Evolutionary conservation across 2,329 filamentous ascomycete species (phyloP), one percentile per base, ranked within the genome.

Genomic region (Cercospora berteroae): DNA sequence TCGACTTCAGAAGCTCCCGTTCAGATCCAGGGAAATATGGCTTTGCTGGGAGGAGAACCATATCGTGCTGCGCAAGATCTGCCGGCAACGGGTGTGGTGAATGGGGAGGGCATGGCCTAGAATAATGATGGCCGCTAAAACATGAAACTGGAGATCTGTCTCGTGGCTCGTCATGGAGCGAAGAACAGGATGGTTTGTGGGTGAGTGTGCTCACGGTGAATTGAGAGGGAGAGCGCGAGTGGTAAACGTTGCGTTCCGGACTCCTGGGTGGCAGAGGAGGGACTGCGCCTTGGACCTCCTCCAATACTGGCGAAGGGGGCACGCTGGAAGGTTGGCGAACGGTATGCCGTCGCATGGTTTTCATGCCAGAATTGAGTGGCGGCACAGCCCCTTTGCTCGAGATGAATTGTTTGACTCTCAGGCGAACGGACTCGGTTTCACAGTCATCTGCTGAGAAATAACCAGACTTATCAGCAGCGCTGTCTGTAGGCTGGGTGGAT

Each of bases 301-400:
- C 70, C 18, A 68, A 59, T 9, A 71, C 63, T 7, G 68, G 70
- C 16, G 70, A 71, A 18, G 70, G 68, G 16, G 70, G 63, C 29
- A 67, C 65, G 63, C 69, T 70, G 25, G 68, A 27, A n/a, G 39
- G 63, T 12, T 60, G 55, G 16, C 66, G 68, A 8, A 48, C 65
- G 7, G 64, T 64, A 16, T 60, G 59, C 27, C 65, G 57, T 12
- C 69, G 68, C 70, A 72, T 71, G 3, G 69, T 69, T 27, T 69
- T 69, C 56, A 69, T 67, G 61, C 50, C 52, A 16, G 66, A 67
- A 29, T 71, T 66, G 12, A 72, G 63, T 6, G 71, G 71, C 16
- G 71, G 71, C 39, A 68, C 66, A 1, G 71, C 71, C n/a, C 71
- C 71, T 44, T 70, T 70, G 42, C 66, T 70, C 6, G 68, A 69